Percentiles rank a stretch among this genome's conserved stretches.
Conservation (phyloP, 2,329 filamentous ascomycete species). For the Pseudocercospora eumusae region DNA sequence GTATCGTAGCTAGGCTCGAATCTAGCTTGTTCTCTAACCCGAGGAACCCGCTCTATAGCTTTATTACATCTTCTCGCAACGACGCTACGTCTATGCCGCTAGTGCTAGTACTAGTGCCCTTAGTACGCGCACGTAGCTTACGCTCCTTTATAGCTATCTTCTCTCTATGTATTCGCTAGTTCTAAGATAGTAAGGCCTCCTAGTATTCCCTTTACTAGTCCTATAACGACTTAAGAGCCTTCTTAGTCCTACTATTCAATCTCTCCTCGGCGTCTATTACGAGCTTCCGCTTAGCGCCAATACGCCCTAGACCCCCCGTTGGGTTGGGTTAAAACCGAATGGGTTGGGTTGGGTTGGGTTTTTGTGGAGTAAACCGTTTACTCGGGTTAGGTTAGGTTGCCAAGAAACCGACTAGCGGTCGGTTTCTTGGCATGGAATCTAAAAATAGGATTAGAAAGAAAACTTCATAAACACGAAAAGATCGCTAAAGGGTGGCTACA, state of each 20-base stretch:
- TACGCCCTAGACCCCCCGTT: too few species aligned
- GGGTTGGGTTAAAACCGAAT: too few species aligned
- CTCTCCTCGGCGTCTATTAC: neutral
- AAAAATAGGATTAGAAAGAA: too few species aligned
- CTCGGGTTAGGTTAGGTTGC: too few species aligned
- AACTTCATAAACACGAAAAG: too few species aligned
- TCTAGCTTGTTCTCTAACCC: neutral
- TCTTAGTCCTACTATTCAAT: neutral
- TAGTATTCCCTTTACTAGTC: neutral
- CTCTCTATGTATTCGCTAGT: neutral
- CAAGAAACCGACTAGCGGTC: too few species aligned
- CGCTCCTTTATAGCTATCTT: neutral
- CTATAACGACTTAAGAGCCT: neutral
- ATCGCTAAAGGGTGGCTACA: too few species aligned
- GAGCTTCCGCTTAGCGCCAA: neutral
- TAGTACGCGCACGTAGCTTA: slow-evolving; percentile 4
- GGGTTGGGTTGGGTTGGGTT: too few species aligned
- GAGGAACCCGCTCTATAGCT: neutral
- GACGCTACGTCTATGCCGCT: neutral
- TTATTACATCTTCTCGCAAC: neutral
- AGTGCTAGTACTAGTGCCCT: neutral
- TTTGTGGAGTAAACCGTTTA: too few species aligned
- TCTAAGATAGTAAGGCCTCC: too few species aligned
- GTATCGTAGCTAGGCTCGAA: neutral
- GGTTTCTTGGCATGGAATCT: too few species aligned